Conservation (phyloP, 2,329 filamentous ascomycete species). For the Calonectria ilicicola region DNA sequence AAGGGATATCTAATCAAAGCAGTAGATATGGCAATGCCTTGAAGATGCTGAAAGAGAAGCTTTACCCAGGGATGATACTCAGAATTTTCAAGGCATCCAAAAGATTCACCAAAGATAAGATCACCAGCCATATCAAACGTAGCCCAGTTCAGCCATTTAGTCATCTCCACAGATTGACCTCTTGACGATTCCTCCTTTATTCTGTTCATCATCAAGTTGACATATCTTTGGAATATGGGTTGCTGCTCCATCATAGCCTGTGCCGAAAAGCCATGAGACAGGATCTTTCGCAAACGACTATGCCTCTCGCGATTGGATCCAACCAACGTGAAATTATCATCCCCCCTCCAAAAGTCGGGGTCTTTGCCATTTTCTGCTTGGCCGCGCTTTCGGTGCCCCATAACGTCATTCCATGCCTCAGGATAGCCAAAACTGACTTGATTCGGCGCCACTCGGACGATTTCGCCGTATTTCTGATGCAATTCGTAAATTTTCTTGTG, state of each 20-base stretch:
- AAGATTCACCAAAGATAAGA: constrained; percentile 41
- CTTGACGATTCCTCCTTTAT: constrained; percentile 24
- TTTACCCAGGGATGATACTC: constrained; percentile 38
- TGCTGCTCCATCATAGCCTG: constrained; percentile 45
- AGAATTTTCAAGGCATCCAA: constrained; percentile 33
- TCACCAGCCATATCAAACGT: constrained; percentile 45
- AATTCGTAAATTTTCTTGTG: constrained; percentile 3
- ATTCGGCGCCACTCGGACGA: constrained; percentile 55
- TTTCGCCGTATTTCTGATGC: constrained; percentile 42
- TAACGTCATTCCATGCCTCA: constrained; percentile 28
- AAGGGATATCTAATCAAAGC: background rate
- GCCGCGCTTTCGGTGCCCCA: constrained; percentile 13
- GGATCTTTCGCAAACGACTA: constrained; percentile 25
- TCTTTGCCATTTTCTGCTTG: constrained; percentile 18
- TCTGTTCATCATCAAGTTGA: constrained; percentile 35
- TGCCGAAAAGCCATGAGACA: constrained; percentile 43
- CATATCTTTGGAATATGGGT: constrained; percentile 37
- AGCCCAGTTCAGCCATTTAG: constrained; percentile 37
- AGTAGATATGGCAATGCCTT: background rate
- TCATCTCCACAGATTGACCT: constrained; percentile 30
- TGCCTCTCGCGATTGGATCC: constrained; percentile 6
- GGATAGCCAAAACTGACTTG: constrained; percentile 44
- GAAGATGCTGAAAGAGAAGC: constrained; percentile 29
- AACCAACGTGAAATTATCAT: constrained; percentile 8
- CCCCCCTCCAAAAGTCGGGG: constrained; percentile 5